Base-by-base conservation (phyloP, 495 filamentous ascomycete genomes). In the Saxophila tyrrhenica region DNA sequence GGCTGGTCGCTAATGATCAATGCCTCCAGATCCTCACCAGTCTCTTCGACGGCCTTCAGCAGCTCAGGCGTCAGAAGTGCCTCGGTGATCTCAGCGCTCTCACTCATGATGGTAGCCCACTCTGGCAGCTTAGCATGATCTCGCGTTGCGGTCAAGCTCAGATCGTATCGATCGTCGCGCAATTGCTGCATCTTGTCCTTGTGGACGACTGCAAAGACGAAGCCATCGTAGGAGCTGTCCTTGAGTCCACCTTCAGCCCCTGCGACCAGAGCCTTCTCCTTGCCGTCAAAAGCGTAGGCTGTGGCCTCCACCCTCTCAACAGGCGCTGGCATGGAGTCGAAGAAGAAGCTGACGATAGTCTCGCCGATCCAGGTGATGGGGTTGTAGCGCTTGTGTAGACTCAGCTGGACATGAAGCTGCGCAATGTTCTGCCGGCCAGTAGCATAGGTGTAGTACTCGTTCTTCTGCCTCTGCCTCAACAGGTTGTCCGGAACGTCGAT, bases 81-180 rank as follows among this genome's bases (percentile, higher is more conserved):
- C 16, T 96, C 87, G n/a, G 89, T 95, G 60, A 98, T 81, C 69
- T 96, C 94, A 23, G 89, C 89, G 66, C 82, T 94, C 76, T 98
- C 92, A 57, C 79, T 89, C 92, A 98, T 95, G 63, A 95, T 84
- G 1, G 88, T 94, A 16, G 83, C 75, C 94, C 94, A 97, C 53
- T 73, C 69, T n/a, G 92, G 94, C 8, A 97, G 78, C 73, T 90
- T 94, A 23, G 81, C 62, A 69, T 90, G 82, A 60, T 98, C 94
- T 73, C 87, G 91, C 57, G 91, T 95, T 60, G 78, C 81, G 21
- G 92, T 95, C 50, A 98, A 80, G 23, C 86, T 92, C 25, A 95
- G 75, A 70, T 98, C 92, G 68, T 96, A 98, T 60, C 94, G 84
- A 50, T 95, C 92, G 32, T 94, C 85, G 47, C 92, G 81, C 65